phyloP scores from a whole-genome alignment of 768 basidiomycete species.

The Chalciporus sphaerocephalus region DNA sequence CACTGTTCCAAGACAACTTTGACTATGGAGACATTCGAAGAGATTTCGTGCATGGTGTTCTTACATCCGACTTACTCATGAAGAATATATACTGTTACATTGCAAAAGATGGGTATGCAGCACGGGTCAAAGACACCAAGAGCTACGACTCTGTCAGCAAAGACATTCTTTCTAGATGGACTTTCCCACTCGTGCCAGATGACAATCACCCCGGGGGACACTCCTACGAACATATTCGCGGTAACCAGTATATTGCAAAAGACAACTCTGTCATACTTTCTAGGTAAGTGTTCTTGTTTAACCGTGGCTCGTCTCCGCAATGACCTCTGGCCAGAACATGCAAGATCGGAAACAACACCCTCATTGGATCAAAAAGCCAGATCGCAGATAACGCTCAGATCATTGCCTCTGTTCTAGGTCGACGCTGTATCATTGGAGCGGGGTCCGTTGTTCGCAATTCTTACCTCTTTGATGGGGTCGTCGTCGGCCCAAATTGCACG shows the following conservation, averaged over 20 bases:
- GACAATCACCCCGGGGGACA: conserved; percentile 84
- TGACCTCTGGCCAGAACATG: conserved; percentile 54
- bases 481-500: conserved; percentile 65
- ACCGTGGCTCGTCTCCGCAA: neutral
- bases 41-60: conserved; percentile 91
- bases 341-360: conserved; percentile 72
- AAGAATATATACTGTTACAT: conserved; percentile 92
- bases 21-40: conserved; percentile 89
- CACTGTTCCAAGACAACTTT: conserved; percentile 97
- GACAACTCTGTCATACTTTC: conserved; percentile 75
- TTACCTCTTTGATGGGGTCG: conserved; percentile 78
- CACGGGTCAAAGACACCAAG: conserved; percentile 87
- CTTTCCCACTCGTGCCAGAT: conserved; percentile 94
- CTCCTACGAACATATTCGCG: conserved; percentile 79
- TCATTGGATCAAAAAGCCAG: conserved; percentile 77
- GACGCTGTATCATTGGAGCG: conserved; percentile 67
- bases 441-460: conserved; percentile 66
- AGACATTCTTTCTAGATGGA: conserved; percentile 90
- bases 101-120: conserved; percentile 85
- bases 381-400: conserved; percentile 67
- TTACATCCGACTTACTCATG: conserved; percentile 91
- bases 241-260: conserved; percentile 84
- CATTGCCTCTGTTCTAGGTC: conserved; percentile 72
- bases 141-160: conserved; percentile 91
- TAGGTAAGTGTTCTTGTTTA: conserved; percentile 47